A percentile compares a stretch with the other conserved stretches of the same genome.
phyloP scores from a whole-genome alignment of 1,284 basidiomycete species.

The Puccinia triticina region DNA sequence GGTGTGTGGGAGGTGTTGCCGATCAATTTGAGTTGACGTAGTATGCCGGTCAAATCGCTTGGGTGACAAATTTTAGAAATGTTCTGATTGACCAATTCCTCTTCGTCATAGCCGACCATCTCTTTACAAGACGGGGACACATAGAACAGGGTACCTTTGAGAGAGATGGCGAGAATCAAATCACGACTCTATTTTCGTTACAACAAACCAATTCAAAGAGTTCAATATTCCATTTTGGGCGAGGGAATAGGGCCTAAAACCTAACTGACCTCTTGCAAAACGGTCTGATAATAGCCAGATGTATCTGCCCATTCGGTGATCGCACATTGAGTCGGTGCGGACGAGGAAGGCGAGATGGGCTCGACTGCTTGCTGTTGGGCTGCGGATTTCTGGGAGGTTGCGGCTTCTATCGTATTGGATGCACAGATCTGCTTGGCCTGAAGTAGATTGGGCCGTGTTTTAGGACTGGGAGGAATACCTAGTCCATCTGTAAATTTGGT shows the following conservation, averaged over 20 bases:
- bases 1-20: slow-evolving; percentile 33
- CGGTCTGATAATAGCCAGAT: slow-evolving; percentile 11
- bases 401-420: not conserved
- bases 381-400: not conserved
- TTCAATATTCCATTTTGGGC: not conserved
- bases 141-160: slow-evolving; percentile 42
- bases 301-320: not conserved
- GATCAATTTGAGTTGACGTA: slow-evolving; percentile 31
- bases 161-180: slow-evolving; percentile 32
- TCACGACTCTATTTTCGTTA: slow-evolving; percentile 17
- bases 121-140: slow-evolving; percentile 28
- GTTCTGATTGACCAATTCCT: slow-evolving; percentile 35
- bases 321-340: not conserved
- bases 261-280: slow-evolving; percentile 19
- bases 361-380: not conserved
- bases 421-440: not conserved
- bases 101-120: slow-evolving; percentile 26
- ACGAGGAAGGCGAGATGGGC: not conserved
- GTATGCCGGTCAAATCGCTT: slow-evolving; percentile 32
- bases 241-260: not conserved
- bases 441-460: not conserved
- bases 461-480: slow-evolving; percentile 9
- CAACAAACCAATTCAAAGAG: not conserved
- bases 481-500: slow-evolving; percentile 4
- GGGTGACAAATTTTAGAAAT: slow-evolving; percentile 31